These are phyloP conservation scores for Stenogyne calaminthoides DNA, from an alignment of 305 asterid genomes.

Conservation along the genomic window DNA sequence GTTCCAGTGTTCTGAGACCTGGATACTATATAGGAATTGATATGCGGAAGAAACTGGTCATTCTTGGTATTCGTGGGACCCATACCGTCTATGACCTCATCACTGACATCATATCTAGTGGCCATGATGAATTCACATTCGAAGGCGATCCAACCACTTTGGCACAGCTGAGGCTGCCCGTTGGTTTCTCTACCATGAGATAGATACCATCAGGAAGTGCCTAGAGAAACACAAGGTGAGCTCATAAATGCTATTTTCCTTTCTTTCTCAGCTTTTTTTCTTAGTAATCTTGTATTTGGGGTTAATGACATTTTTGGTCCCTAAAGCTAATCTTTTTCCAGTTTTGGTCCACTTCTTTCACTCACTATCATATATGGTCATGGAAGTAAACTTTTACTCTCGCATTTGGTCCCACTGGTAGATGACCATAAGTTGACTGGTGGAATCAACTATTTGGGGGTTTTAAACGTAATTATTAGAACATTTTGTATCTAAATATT, in stretches of 20 bases:
- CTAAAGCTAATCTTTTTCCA: no score
- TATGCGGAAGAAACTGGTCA: conserved; percentile 69
- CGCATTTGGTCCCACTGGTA: no score
- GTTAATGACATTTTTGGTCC: background rate
- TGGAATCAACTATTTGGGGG: no score
- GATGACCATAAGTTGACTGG: no score
- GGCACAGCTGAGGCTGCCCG: conserved; percentile 97
- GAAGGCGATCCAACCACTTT: conserved; percentile 92
- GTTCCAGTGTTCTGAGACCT: conserved; percentile 84
- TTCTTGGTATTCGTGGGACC: conserved; percentile 94
- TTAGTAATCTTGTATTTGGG: conserved; percentile 3
- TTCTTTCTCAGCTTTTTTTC: conserved; percentile 20
- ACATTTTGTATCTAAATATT: no score
- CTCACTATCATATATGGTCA: no score
- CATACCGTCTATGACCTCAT: conserved; percentile 82
- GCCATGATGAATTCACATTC: conserved; percentile 73
- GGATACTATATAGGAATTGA: conserved; percentile 89
- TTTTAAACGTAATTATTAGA: no score
- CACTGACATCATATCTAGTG: conserved; percentile 79
- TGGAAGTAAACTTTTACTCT: no score
- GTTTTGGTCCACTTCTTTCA: no score
- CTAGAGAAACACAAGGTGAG: conserved; percentile 81
- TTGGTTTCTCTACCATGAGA: conserved; percentile 83
- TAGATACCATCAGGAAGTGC: conserved; percentile 68
- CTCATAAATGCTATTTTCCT: conserved; percentile 9